Evolutionary conservation across 805 yeast genomes (phyloP), one percentile per base, ranked within the genome.

Genomic region (Saccharomycopsis schoenii): DNA sequence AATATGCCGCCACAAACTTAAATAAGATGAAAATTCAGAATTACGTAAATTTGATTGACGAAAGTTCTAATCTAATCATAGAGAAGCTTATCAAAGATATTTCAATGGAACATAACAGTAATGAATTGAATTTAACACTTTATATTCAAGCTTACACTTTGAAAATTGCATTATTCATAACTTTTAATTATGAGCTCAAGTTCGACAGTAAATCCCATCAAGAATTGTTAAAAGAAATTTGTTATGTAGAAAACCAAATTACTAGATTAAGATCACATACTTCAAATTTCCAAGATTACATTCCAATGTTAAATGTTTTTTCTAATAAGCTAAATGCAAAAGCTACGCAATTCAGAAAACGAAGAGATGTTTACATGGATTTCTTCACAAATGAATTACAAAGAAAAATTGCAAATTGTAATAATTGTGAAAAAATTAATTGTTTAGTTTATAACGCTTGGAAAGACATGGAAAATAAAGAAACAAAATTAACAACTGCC

Each of bases 191-290:
- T 54, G 63, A 68, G 24, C 68, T 84, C 4, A 80, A 83, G 62
- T 74, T 77, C 12, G 75, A 74, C 37, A 70, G 68, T 11, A 60
- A 58, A 25, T 24, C 19, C 15, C 63, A 59, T 9, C 29, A 29
- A 15, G 12, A 61, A 6, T 68, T 83, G 17, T 80, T 82, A n/a
- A 74, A 78, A 39, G 81, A 80, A 58, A 81, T 85, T 36, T 76
- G 83, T 9, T 68, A 71, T 36, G 84, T 82, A 25, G 90, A 85
- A 66, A 83, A 77, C 64, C 70, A 72, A 55, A 84, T 85, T 60
- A 81, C 83, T 42, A 76, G 79, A 55, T 74, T 82, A 59, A 73
- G 90, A 62, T 83, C 88, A 0, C 84, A 83, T 58, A 72, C 80
- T 4, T 77, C 84, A 6, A 82, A 84, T 67, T 66, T 76, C 14